Percentiles rank a stretch among this genome's conserved stretches.
Conservation (phyloP, 1,284 basidiomycete genomes). For the Phaffia rhodozyma region DNA sequence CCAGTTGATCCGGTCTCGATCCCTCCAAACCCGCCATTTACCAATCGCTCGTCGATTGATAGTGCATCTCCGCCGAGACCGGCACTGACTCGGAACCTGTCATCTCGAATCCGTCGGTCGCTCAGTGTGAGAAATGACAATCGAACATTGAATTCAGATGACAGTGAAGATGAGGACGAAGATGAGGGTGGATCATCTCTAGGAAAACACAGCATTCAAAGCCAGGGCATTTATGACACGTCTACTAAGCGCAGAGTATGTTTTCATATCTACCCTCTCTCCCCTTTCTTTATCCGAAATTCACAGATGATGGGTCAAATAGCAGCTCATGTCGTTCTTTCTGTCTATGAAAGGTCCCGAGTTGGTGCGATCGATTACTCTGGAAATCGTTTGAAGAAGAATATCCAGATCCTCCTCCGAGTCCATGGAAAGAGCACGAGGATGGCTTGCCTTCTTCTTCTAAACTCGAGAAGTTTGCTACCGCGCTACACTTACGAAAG, state of each 20-base stretch:
- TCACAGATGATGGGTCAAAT: background rate
- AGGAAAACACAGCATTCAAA: background rate
- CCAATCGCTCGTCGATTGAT: slow-evolving; percentile 4
- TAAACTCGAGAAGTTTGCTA: slow-evolving; percentile 10
- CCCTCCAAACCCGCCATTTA: background rate
- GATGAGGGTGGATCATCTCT: background rate
- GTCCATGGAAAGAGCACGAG: background rate
- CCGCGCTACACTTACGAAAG: slow-evolving; percentile 10
- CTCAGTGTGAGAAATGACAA: slow-evolving; percentile 7
- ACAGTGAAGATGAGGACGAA: slow-evolving; percentile 6
- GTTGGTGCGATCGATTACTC: slow-evolving; percentile 35
- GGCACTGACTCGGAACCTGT: slow-evolving; percentile 6
- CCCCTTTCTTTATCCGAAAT: background rate
- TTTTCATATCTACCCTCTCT: background rate
- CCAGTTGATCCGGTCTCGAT: slow-evolving; percentile 9
- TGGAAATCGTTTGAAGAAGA: slow-evolving; percentile 28
- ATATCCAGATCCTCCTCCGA: background rate
- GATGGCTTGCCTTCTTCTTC: background rate
- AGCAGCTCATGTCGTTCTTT: background rate
- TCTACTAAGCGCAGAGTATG: slow-evolving; percentile 7
- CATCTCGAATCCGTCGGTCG: slow-evolving; percentile 3
- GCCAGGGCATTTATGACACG: slow-evolving; percentile 11
- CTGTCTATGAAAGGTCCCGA: no score
- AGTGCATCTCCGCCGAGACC: slow-evolving; percentile 9
- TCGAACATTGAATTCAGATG: background rate